Base-by-base conservation (phyloP, 768 basidiomycete genomes). In the Coprinopsis marcescibilis region DNA sequence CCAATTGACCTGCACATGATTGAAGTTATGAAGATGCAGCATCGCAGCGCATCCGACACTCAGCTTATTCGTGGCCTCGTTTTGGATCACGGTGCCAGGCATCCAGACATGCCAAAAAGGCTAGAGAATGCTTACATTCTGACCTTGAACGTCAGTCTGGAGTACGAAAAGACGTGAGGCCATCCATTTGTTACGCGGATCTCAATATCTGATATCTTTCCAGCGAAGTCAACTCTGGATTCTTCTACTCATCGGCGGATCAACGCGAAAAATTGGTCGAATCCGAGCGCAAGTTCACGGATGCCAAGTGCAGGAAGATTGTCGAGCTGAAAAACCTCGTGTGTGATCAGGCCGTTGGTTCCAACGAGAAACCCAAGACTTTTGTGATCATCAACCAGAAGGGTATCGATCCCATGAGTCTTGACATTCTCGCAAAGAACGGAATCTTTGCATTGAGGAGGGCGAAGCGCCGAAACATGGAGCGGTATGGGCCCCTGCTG, bases 11-110 rank as follows among this genome's bases (percentile, higher is more conserved):
- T 99, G 47, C 95, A 98, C 69, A 99, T 99, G 96, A 73, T 99
- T 43, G 96, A 99, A 69, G 84, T 98, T 52, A 98, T 98, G 96
- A 98, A 98, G 73, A 99, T 99, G 96, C 95, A 96, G 65, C 96
- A 99, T 70, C 87, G 94, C 58, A 94, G 87, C 34, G 92, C 96
- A 52, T 92, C 91, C 19, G 96, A 99, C 66, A 99, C 96, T 24
- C 89, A 96, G 62, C 81, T 99, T 30, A 73, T 99, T 58, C 86
- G 89, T 56, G 96, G 96, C 27, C 76, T 99, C 48, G 96, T 99
- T 36, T 76, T 99, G 57, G 96, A 99, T 69, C 95, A 98, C 62
- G 95, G 96, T 55, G 90, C 89, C 46, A 74, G 96, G 54, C 96
- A 99, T 69, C 95, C 96, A 10, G 96, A 98, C 67, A 98, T 98